phyloP scores from a whole-genome alignment of 2,329 filamentous ascomycete species.

The Lecanosticta acicola region DNA sequence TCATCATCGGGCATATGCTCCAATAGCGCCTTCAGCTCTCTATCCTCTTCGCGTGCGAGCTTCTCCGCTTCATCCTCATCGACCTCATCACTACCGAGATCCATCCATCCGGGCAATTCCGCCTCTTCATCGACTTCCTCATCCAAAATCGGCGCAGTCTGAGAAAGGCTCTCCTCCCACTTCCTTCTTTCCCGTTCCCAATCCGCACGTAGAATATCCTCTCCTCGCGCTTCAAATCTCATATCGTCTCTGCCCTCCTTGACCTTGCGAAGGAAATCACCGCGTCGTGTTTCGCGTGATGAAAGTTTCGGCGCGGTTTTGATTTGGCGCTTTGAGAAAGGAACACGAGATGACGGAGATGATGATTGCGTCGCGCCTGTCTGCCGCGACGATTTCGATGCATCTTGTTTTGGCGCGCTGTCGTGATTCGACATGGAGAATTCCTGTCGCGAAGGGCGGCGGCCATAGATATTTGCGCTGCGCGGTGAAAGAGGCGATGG shows the following conservation, averaged over 20 bases:
- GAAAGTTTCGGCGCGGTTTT: slow-evolving; percentile 59
- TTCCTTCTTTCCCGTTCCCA: slow-evolving; percentile 39
- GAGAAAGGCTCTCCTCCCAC: slow-evolving; percentile 42
- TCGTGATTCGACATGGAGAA: slow-evolving; percentile 20
- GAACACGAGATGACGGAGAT: background rate
- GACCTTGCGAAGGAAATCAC: slow-evolving; percentile 61
- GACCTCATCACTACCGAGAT: slow-evolving; percentile 3
- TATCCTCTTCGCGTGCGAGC: slow-evolving; percentile 39
- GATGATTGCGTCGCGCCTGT: too few species aligned
- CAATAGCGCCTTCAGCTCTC: slow-evolving; percentile 43
- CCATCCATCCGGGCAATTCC: slow-evolving; percentile 10
- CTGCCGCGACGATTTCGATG: too few species aligned
- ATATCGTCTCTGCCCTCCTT: slow-evolving; percentile 41
- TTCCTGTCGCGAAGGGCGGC: slow-evolving; percentile 10
- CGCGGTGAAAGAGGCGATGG: slow-evolving; percentile 44
- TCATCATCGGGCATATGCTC: slow-evolving; percentile 36
- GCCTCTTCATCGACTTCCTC: slow-evolving; percentile 18
- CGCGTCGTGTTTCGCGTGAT: slow-evolving; percentile 57
- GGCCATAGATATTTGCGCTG: slow-evolving; percentile 35
- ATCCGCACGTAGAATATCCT: slow-evolving; percentile 47
- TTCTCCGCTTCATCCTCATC: slow-evolving; percentile 35
- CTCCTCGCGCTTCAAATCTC: slow-evolving; percentile 42
- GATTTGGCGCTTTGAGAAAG: slow-evolving; percentile 29
- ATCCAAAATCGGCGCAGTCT: slow-evolving; percentile 34
- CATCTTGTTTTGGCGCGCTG: too few species aligned